Evolutionary conservation across 768 basidiomycete genomes (phyloP).

Genomic region (Auriscalpium orientale): DNA sequence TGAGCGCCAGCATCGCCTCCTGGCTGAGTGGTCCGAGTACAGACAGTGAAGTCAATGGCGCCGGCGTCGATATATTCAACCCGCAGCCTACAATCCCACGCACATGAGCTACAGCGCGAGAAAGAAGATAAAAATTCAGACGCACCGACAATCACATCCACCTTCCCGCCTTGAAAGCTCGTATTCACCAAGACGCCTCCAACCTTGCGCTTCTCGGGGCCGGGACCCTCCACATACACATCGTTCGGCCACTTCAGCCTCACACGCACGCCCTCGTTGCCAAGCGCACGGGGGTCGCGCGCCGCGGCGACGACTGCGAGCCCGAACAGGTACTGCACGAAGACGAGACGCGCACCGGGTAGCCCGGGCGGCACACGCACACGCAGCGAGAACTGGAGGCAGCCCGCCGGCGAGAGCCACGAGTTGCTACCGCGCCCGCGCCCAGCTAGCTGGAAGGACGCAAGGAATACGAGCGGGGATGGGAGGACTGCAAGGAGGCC

Average conservation of each 20-base stretch:
- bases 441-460: slow-evolving; percentile 81
- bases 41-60: slow-evolving; percentile 75
- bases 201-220: slow-evolving; percentile 59
- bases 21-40: slow-evolving; percentile 63
- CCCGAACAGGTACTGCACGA: slow-evolving; percentile 88
- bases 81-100: slow-evolving; percentile 63
- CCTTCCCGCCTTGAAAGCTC: slow-evolving; percentile 62
- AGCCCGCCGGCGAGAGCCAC: slow-evolving; percentile 90
- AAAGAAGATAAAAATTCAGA: not conserved
- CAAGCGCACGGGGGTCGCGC: slow-evolving; percentile 48
- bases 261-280: slow-evolving; percentile 39
- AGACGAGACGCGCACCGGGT: slow-evolving; percentile 68
- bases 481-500: slow-evolving; percentile 61
- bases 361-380: slow-evolving; percentile 51
- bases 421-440: slow-evolving; percentile 83
- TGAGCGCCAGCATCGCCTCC: slow-evolving; percentile 67
- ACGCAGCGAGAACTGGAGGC: slow-evolving; percentile 77
- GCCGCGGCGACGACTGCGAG: slow-evolving; percentile 87
- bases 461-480: slow-evolving; percentile 73
- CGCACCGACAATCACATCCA: slow-evolving; percentile 78
- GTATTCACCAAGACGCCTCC: slow-evolving; percentile 92
- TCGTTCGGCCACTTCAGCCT: slow-evolving; percentile 98
- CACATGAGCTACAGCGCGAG: no score
- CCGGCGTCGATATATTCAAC: slow-evolving; percentile 75
- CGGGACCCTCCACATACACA: slow-evolving; percentile 61